phyloP scores from a whole-genome alignment of 495 filamentous ascomycete genomes.

The Trichodelitschia bisporula region DNA sequence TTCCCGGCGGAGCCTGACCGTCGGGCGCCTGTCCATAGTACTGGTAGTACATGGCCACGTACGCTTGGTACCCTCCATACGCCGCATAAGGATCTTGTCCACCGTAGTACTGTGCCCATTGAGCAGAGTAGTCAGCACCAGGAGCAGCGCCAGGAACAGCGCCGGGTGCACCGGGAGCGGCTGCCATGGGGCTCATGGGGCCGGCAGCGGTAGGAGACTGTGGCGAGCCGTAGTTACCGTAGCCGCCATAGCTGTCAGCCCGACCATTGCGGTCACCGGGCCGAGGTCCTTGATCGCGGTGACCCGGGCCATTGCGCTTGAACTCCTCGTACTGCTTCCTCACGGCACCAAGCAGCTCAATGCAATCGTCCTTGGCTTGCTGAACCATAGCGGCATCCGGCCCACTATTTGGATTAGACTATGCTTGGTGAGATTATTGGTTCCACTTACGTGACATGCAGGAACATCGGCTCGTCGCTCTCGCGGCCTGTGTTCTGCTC shows the following conservation, averaged over 20 bases:
- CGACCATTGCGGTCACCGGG: conserved; percentile 8
- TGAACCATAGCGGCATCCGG: conserved; percentile 73
- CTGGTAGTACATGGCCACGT: conserved; percentile 36
- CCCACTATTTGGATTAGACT: conserved; percentile 32
- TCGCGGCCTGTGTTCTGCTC: conserved; percentile 62
- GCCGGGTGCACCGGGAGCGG: conserved; percentile 9
- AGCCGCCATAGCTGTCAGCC: conserved; percentile 6
- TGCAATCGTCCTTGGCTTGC: conserved; percentile 63
- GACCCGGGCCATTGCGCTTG: conserved; percentile 60
- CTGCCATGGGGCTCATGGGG: background rate
- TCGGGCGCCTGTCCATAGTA: conserved; percentile 31
- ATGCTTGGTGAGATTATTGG: no score
- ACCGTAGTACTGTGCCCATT: conserved; percentile 66
- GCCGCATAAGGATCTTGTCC: conserved; percentile 67
- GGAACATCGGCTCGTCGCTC: conserved; percentile 85
- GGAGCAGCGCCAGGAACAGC: conserved; percentile 15
- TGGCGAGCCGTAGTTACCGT: conserved; percentile 5
- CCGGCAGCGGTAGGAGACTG: background rate
- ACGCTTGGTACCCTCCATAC: conserved; percentile 57
- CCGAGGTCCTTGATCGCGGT: conserved; percentile 10
- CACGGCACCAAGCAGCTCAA: conserved; percentile 66
- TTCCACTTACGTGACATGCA: conserved; percentile 66
- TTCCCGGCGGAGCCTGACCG: background rate
- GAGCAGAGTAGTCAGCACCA: conserved; percentile 36
- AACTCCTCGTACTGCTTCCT: conserved; percentile 67